These are phyloP conservation scores for Aeminium ludgeri DNA, from an alignment of 495 filamentous ascomycete genomes.

Conservation along the genomic window DNA sequence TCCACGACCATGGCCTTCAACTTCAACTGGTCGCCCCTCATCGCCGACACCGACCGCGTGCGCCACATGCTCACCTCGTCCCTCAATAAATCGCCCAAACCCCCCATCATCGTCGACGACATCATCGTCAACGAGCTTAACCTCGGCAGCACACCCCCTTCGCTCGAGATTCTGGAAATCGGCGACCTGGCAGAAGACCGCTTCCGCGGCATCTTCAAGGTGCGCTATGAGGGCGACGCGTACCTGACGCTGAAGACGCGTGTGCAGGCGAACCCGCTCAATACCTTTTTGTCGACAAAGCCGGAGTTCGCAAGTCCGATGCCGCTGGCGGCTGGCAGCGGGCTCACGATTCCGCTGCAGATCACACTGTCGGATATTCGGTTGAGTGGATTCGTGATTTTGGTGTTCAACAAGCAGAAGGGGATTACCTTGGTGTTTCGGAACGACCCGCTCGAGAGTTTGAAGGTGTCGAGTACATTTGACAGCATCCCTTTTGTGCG, in stretches of 20 bases:
- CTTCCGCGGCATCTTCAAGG: constrained; percentile 96
- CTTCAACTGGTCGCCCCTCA: constrained; percentile 99
- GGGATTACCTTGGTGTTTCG: constrained; percentile 91
- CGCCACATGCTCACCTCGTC: constrained; percentile 88
- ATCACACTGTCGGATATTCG: constrained; percentile 94
- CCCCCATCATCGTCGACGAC: constrained; percentile 97
- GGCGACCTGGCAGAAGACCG: constrained; percentile 92
- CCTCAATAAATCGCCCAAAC: constrained; percentile 94
- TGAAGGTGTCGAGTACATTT: constrained; percentile 96
- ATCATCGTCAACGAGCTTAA: constrained; percentile 97
- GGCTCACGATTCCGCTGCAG: constrained; percentile 87
- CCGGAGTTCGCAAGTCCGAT: constrained; percentile 82
- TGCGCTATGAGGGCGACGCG: constrained; percentile 91
- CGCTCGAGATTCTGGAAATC: constrained; percentile 91
- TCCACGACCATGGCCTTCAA: constrained; percentile 75
- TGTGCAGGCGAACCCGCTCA: constrained; percentile 93
- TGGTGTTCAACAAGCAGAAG: constrained; percentile 95
- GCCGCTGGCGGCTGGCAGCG: constrained; percentile 81
- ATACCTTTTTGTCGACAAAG: constrained; percentile 83
- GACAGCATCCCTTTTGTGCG: constrained; percentile 97
- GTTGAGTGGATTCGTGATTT: constrained; percentile 90
- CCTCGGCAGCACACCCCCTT: constrained; percentile 76
- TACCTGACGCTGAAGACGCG: constrained; percentile 85
- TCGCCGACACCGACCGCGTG: constrained; percentile 79
- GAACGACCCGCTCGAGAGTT: constrained; percentile 91